A percentile compares a stretch with the other conserved stretches of the same genome.
Conservation (phyloP, 441 rosid genomes). For the Macaranga tanarius region DNA sequence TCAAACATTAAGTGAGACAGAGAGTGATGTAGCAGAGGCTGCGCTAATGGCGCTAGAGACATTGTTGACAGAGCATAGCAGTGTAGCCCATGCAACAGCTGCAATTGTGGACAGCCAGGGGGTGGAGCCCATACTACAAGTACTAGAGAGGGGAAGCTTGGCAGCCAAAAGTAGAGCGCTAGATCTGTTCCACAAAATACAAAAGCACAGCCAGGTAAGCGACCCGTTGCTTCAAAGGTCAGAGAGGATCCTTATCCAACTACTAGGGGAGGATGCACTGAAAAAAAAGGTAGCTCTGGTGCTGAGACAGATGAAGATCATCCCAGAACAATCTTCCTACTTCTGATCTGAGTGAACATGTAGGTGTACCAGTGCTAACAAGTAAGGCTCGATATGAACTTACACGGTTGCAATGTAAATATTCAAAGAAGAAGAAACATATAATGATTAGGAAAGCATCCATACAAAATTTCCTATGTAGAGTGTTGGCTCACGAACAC, state of each 20-base stretch:
- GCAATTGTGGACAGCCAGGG: constrained; percentile 48
- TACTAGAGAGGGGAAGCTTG: constrained; percentile 48
- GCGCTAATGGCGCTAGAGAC: constrained; percentile 53
- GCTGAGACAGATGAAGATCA: constrained; percentile 42
- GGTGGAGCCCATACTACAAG: constrained; percentile 39
- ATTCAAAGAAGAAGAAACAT: too few species aligned
- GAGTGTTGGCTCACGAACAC: too few species aligned
- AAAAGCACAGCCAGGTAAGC: constrained; percentile 28
- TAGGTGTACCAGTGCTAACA: too few species aligned
- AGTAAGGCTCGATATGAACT: too few species aligned
- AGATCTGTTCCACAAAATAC: constrained; percentile 45
- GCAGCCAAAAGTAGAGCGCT: constrained; percentile 47
- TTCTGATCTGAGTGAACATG: constrained; percentile 40
- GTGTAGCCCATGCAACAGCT: constrained; percentile 37
- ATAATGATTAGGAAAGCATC: too few species aligned
- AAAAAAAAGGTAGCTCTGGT: constrained; percentile 48
- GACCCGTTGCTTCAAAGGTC: constrained; percentile 29
- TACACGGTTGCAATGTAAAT: too few species aligned
- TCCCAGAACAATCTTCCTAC: constrained; percentile 59
- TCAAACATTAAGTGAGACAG: constrained; percentile 39
- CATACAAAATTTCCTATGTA: too few species aligned
- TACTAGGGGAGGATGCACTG: constrained; percentile 40
- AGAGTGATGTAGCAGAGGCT: constrained; percentile 50
- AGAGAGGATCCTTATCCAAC: constrained; percentile 50
- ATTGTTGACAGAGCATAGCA: constrained; percentile 38